Base-by-base conservation (phyloP, 345 rosid genomes). In the Eucalyptus caleyi region DNA sequence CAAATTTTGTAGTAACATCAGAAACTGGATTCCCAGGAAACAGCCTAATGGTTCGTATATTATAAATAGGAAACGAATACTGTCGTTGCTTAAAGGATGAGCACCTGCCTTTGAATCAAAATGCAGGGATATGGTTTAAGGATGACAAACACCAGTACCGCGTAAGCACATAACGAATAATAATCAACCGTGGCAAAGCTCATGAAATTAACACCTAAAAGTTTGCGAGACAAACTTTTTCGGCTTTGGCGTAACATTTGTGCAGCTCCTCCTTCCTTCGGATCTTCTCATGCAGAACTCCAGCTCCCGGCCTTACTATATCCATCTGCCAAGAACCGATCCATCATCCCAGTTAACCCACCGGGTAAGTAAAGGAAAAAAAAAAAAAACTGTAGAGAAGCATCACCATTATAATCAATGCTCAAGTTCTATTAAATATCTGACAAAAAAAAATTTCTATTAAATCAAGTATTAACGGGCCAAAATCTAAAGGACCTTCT, bases 251-350 rank as follows among this genome's bases (percentile, higher is more conserved):
- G 47, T 40, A 37, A 37, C 47, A 77, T 40, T 77, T 77, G 47
- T 7, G 83, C 83, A 37, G 83, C 27, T 77, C 44, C 95, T 97
- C 94, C 97, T 96, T 96, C 95, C 92, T 96, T 92, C 95, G 98
- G 34, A 96, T 45, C 95, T 97, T 95, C 96, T 94, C 97, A 93
- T 93, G 94, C 94, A 95, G 87, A 96, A 96, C 47, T 95, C 99
- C 49, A 96, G 89, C 92, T 95, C 97, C 91, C 92, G 94, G 59
- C 97, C 97, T 89, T 96, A 97, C 93, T 93, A 91, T 32, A 94
- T 95, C 87, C 93, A 97, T 86, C 97, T 95, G 94, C 56, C 82
- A 56, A 4, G 59, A 44, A 30, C 40, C 40, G 45, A 12, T 14
- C 21, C 86, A 32, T 8, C 45, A 32, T n/a, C 47, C 83, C 47